Base-by-base conservation (phyloP, 257 asterid species). In the Jaltomata sinuosa region DNA sequence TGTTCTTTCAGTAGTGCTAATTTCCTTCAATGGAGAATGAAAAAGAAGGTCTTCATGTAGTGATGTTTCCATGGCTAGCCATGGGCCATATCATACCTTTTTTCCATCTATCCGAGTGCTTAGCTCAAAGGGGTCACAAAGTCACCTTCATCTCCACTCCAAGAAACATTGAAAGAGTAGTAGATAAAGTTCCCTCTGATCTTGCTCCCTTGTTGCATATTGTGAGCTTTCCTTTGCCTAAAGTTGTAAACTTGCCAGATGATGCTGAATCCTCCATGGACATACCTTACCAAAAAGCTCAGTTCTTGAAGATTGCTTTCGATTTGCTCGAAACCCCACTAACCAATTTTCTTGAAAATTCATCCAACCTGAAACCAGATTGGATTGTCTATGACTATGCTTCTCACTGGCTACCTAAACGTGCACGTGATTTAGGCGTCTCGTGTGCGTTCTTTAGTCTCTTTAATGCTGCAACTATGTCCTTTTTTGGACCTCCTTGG, bases 21-120 rank as follows among this genome's bases (percentile, higher is more conserved):
- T 29, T 76, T 68, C 59, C 81, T 45, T 69, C 88, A 86, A 94
- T 92, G 94, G 94, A 90, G 85, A 89, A 85, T 8, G 78, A 59
- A 85, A 87, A 85, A 40, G 45, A 10, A 15, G 18, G 8, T 47
- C 95, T 95, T 64, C 98, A 95, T 86, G 84, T 94, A 55, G 97
- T 94, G 68, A 87, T 95, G 97, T 92, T 95, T 79, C 99, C 99
- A 86, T 94, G 98, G 99, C 87, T 95, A 52, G 98, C 98, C 86
- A 89, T 93, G 86, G 98, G 99, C 78, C 99, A 95, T 83, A 90
- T 95, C 42, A 89, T 89, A 72, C 99, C 99, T 21, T 95, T 94
- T 84, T 84, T 90, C 49, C 81, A 85, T 49, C 89, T 95, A 27
- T 92, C 97, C 19, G 89, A 84, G 85, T 81, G 74, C 89, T 87